phyloP scores from a whole-genome alignment of 225 moss, liverwort and hornwort species.

The Pleurozium schreberi region DNA sequence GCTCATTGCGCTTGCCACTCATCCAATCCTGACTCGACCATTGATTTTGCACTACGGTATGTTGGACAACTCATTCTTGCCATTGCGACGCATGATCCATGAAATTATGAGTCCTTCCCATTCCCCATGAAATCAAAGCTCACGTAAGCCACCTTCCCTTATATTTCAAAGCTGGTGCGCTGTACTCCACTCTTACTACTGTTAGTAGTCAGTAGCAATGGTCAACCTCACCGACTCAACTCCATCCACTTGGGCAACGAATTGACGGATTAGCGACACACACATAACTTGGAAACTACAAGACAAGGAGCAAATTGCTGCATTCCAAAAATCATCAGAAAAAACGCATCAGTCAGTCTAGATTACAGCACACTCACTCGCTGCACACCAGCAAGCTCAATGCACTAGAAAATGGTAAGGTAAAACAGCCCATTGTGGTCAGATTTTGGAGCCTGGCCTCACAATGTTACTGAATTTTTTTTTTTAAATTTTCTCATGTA shows the following conservation, averaged over 20 bases:
- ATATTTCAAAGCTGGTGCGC: neutral
- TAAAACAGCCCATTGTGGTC: too few species aligned
- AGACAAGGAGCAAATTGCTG: neutral
- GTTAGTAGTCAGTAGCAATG: neutral
- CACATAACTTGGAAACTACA: neutral
- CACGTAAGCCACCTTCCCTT: too few species aligned
- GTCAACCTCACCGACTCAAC: too few species aligned
- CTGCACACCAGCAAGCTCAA: neutral
- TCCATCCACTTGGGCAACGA: neutral
- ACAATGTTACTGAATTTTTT: too few species aligned
- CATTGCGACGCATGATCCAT: neutral
- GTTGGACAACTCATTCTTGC: neutral
- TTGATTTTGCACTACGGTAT: neutral
- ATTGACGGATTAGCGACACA: neutral
- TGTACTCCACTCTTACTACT: too few species aligned
- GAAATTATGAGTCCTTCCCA: neutral
- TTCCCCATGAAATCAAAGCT: neutral
- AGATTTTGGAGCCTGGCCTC: too few species aligned
- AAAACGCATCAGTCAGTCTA: neutral
- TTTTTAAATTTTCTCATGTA: too few species aligned
- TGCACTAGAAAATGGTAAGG: neutral
- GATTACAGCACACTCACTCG: neutral
- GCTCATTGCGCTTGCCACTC: neutral
- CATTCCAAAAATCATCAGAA: neutral
- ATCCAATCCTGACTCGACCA: neutral